Percentiles rank a stretch among this genome's conserved stretches.
Evolutionary conservation across 495 filamentous ascomycete species (phyloP).

Genomic region (Hypoxylon trugodes): DNA sequence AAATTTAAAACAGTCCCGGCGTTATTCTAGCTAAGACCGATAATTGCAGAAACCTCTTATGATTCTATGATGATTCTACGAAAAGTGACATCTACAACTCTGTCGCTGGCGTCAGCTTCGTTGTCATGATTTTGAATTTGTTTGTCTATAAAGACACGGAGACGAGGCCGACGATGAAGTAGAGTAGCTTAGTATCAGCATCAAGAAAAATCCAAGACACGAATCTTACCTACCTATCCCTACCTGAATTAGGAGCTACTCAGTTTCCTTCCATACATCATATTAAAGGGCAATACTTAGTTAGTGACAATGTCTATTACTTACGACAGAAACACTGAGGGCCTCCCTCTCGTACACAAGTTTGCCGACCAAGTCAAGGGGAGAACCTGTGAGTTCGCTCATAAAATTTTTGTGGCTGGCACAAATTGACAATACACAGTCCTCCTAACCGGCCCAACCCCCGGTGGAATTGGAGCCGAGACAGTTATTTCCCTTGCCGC

Average conservation of each 20-base stretch:
- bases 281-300: constrained; percentile 2
- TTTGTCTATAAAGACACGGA: constrained; percentile 16
- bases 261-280: no score
- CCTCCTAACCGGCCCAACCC: constrained; percentile 61
- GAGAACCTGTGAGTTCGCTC: constrained; percentile 46
- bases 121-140: background rate
- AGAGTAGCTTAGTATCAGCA: background rate
- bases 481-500: constrained; percentile 56
- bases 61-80: background rate
- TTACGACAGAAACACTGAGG: constrained; percentile 42
- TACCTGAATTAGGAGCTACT: no score
- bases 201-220: constrained; percentile 1
- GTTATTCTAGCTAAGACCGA: constrained; percentile 24
- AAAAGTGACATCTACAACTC: background rate
- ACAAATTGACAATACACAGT: constrained; percentile 36
- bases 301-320: constrained; percentile 27
- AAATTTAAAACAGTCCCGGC: constrained; percentile 5
- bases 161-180: background rate
- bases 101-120: constrained; percentile 9
- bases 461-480: constrained; percentile 55
- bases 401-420: background rate
- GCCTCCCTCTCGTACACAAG: constrained; percentile 45
- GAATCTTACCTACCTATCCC: background rate
- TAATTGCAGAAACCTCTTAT: constrained; percentile 1
- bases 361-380: constrained; percentile 51